Base-by-base conservation (phyloP, 805 yeast genomes). In the Candida vaughaniae region DNA sequence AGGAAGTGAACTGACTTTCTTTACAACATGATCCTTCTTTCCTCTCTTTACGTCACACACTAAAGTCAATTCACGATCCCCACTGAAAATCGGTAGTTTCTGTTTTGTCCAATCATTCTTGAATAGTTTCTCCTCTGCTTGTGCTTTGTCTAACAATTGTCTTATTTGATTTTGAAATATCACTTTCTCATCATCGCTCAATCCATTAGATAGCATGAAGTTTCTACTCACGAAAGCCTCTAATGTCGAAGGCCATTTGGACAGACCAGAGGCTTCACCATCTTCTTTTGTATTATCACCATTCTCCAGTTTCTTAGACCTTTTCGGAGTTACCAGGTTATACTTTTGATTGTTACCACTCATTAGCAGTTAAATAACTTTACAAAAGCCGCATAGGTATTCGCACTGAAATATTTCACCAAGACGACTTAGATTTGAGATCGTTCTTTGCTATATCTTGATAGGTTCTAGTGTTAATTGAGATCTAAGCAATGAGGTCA, bases 71-170 rank as follows among this genome's bases (percentile, higher is more conserved):
- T 18, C 15, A 6, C 15, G 10, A 16, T 12, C 15, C 15, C 20
- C 17, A 33, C 60, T 64, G 42, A 66, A 47, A 31, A 71, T 45
- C 1, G 87, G 87, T 5, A 82, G 44, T 20, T 57, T 55, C 51
- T 77, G 79, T 8, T 32, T 44, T 3, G 48, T 52, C 89, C 89
- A 82, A 41, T 78, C 71, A 43, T 75, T 78, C 1, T 56, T 44
- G 60, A 71, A 66, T 3, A 81, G 47, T 27, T 65, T 66, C 16
- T 61, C 59, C 31, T 64, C 58, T 2, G 58, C 56, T 12, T 71
- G 66, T 0, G 85, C 85, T 20, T 33, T 33, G 35, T 74, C 67
- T 18, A 82, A 64, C 23, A 79, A 48, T 8, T 53, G 43, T 47
- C 71, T 78, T 33, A 82, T 55, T 49, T 81, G 80, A 6, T 47